Evolutionary conservation across 371 early-diverging fungal genomes (phyloP), one percentile per base, ranked within the genome.

Genomic region (Haplosporangium sp.): DNA sequence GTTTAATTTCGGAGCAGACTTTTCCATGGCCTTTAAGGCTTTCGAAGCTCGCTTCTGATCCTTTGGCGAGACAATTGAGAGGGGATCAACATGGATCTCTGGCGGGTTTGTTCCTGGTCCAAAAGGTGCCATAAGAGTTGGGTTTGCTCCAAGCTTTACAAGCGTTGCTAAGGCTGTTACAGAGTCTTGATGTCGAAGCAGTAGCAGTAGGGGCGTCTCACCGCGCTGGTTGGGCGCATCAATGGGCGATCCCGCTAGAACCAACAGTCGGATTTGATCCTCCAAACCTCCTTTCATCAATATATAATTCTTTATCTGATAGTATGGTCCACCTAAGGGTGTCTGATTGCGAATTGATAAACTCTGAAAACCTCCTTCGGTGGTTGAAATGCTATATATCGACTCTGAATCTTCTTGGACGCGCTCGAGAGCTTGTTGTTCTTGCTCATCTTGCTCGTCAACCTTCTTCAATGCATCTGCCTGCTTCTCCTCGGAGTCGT

Each of bases 231-330:
- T 81, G 20, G 72, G 65, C 4, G 66, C 61, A n/a, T 81, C 75
- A 0, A 81, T 66, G 15, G 82, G 75, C 2, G 63, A 53, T 13
- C 82, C 82, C 20, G 72, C 57, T 47, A 75, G 37, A 11, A 65
- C 58, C 61, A 81, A 53, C 10, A 81, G 47, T 39, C 82, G 75
- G 57, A 81, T 81, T 58, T 81, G 82, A 15, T 81, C 82, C 48
- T 81, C 82, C 17, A 81, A 61, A 1, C 82, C 75, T n/a, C 82
- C 82, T 63, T 69, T 81, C 59, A 69, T 48, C 72, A 81, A 57
- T 3, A 69, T 59, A 4, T 71, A 67, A 35, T 68, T 52, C 58
- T 67, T 59, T 61, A 74, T 74, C 35, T 59, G 63, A 50, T 74
- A 79, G 34, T 65, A 69, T 1, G 69, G 56, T 9, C 65, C 72